These are phyloP conservation scores for Boletus rubroflammeus DNA, from an alignment of 768 basidiomycete species.

Conservation along the genomic window DNA sequence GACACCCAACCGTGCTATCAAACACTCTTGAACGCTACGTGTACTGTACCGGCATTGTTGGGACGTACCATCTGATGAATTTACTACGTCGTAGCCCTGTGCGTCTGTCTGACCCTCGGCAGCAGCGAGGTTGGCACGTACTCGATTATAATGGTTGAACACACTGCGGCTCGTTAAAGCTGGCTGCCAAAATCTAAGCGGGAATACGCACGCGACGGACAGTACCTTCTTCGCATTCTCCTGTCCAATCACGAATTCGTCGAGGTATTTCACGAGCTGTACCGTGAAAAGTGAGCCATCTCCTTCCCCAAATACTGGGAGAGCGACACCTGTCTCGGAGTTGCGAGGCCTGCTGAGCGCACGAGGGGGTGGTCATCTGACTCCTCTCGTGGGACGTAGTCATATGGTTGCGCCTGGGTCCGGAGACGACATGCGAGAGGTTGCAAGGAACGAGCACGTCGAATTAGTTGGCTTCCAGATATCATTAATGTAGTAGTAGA, in stretches of 20 bases:
- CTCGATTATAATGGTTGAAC: slow-evolving; percentile 93
- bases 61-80: slow-evolving; percentile 29
- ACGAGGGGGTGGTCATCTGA: slow-evolving; percentile 31
- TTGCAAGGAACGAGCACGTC: slow-evolving; percentile 28
- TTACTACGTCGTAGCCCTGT: slow-evolving; percentile 27
- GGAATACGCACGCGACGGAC: slow-evolving; percentile 78
- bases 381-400: slow-evolving; percentile 35
- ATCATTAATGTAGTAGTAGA: slow-evolving; percentile 15
- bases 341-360: slow-evolving; percentile 51
- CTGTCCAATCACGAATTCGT: slow-evolving; percentile 89
- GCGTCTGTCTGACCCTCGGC: slow-evolving; percentile 37
- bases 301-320: background rate
- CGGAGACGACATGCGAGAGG: slow-evolving; percentile 40
- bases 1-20: slow-evolving; percentile 39
- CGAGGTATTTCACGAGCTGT: slow-evolving; percentile 80
- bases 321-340: slow-evolving; percentile 47
- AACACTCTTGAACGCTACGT: background rate
- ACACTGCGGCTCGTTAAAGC: slow-evolving; percentile 48
- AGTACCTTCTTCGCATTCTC: slow-evolving; percentile 90
- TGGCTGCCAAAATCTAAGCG: background rate
- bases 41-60: background rate
- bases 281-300: slow-evolving; percentile 8
- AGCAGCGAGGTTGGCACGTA: slow-evolving; percentile 62
- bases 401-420: slow-evolving; percentile 54
- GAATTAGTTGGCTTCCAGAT: slow-evolving; percentile 18